These are phyloP conservation scores for Phytopythium mirpurense DNA, from an alignment of 352 stramenopile species.

Conservation along the genomic window DNA sequence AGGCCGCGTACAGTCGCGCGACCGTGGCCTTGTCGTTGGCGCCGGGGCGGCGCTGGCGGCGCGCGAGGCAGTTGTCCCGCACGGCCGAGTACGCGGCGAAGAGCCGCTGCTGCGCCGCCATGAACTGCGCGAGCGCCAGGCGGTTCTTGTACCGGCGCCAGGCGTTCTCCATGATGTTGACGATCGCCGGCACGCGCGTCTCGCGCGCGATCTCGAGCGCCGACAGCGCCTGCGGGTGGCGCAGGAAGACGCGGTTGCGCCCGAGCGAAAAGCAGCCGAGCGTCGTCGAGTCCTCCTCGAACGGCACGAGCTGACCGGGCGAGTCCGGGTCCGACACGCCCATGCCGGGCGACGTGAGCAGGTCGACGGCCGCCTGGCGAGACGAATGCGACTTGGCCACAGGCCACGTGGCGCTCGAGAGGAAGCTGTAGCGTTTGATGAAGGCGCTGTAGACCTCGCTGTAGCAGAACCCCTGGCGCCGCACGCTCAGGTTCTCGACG, in stretches of 20 bases:
- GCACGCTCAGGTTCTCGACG: constrained; percentile 79
- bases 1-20: constrained; percentile 50
- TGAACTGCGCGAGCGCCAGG: constrained; percentile 49
- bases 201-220: constrained; percentile 78
- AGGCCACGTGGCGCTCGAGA: constrained; percentile 76
- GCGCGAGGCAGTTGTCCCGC: constrained; percentile 61
- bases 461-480: constrained; percentile 83
- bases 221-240: constrained; percentile 85
- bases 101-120: constrained; percentile 48
- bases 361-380: constrained; percentile 65
- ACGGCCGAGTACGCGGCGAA: constrained; percentile 43
- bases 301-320: constrained; percentile 46
- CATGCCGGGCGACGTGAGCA: constrained; percentile 60
- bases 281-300: constrained; percentile 68
- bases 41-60: constrained; percentile 50
- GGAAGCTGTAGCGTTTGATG: constrained; percentile 83
- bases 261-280: constrained; percentile 80
- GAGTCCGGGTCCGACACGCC: constrained; percentile 54
- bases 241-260: constrained; percentile 88
- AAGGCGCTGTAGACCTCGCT: constrained; percentile 75
- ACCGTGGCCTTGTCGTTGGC: constrained; percentile 52
- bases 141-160: constrained; percentile 84
- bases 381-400: constrained; percentile 56
- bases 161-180: constrained; percentile 81
- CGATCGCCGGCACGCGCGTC: constrained; percentile 67